phyloP scores from a whole-genome alignment of 2,329 filamentous ascomycete species.

The Amesomyces nigricolor region DNA sequence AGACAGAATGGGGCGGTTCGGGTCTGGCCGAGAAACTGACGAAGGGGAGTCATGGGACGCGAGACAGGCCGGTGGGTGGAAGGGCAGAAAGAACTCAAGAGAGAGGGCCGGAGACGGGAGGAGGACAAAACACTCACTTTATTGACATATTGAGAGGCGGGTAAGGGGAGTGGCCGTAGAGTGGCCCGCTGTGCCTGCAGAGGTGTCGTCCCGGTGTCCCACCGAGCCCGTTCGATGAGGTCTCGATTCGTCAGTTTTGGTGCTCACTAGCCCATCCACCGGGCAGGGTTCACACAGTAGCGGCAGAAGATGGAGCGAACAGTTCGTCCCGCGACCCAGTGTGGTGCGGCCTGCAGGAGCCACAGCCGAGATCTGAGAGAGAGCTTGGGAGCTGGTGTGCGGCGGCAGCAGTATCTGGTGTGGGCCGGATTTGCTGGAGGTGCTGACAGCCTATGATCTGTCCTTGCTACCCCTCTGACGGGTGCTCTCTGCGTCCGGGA shows the following conservation, averaged over 20 bases:
- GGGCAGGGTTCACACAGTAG: constrained; percentile 27
- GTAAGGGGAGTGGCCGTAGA: constrained; percentile 29
- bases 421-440: constrained; percentile 27
- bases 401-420: constrained; percentile 25
- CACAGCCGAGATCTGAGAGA: constrained; percentile 31
- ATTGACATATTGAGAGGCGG: constrained; percentile 37
- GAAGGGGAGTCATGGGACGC: constrained; percentile 16
- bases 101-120: constrained; percentile 1
- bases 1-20: constrained; percentile 10
- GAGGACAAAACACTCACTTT: constrained; percentile 30
- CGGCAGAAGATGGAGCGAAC: constrained; percentile 18
- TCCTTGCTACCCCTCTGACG: constrained; percentile 13
- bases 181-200: constrained; percentile 22
- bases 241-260: constrained; percentile 30
- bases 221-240: constrained; percentile 29
- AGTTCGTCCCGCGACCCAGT: constrained; percentile 30
- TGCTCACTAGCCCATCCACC: constrained; percentile 25
- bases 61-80: constrained; percentile 4
- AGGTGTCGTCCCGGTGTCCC: constrained; percentile 24
- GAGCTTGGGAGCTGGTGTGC: constrained; percentile 1
- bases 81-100: constrained; percentile 3
- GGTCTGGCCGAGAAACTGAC: constrained; percentile 12
- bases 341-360: constrained; percentile 34
- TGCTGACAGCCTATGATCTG: constrained; percentile 17
- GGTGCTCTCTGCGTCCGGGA: constrained; percentile 6